phyloP scores from a whole-genome alignment of 148 eudicot species.

The Agrostemma githago region DNA sequence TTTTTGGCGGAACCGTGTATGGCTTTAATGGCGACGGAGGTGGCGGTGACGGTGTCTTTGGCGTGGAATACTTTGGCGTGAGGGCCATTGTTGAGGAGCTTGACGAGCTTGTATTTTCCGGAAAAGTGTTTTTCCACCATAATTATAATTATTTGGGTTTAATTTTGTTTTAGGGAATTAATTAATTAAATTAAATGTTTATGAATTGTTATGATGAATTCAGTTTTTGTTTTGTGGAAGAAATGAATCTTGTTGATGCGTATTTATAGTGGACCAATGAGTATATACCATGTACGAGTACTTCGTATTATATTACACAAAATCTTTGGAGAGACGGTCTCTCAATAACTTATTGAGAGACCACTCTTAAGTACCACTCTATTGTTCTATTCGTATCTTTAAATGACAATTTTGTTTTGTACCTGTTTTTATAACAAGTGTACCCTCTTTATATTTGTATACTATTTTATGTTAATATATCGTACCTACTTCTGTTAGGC shows the following conservation, averaged over 20 bases:
- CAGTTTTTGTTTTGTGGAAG: background rate
- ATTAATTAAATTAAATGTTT: background rate
- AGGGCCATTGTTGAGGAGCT: slow-evolving; percentile 53
- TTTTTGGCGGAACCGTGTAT: slow-evolving; percentile 29
- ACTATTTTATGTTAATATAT: no score
- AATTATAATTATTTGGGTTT: background rate
- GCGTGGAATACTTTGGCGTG: slow-evolving; percentile 72
- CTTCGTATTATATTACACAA: no score
- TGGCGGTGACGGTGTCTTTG: slow-evolving; percentile 37
- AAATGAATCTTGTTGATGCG: background rate
- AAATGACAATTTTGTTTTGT: no score
- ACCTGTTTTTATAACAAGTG: no score
- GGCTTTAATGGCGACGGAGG: slow-evolving; percentile 55
- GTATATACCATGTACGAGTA: background rate
- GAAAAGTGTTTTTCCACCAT: slow-evolving; percentile 31
- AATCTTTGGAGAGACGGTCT: no score
- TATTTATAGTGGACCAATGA: slow-evolving; percentile 11
- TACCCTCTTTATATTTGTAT: no score
- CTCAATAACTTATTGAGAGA: no score
- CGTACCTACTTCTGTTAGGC: no score
- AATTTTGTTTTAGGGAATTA: no score
- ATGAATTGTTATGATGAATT: background rate
- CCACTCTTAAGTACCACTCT: no score
- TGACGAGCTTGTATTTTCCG: slow-evolving; percentile 55
- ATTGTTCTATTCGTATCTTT: no score